These are phyloP conservation scores for Berberis vulgaris DNA, from an alignment of 164 flowering plant genomes.

Conservation along the genomic window DNA sequence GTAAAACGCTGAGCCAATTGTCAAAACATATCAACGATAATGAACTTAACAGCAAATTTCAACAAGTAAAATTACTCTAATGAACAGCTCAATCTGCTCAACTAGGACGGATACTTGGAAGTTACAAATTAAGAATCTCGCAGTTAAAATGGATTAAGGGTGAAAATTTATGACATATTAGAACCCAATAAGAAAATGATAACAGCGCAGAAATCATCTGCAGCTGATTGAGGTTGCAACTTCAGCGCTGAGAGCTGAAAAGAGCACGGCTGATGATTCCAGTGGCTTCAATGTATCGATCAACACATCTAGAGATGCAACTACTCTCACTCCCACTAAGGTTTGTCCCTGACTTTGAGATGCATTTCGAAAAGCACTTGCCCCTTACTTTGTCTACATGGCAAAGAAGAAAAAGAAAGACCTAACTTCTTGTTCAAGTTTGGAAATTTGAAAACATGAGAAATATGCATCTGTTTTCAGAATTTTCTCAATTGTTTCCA, in stretches of 20 bases:
- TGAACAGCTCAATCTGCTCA: too few species aligned
- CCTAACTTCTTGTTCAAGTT: too few species aligned
- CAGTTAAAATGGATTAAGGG: neutral
- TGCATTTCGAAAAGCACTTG: conserved; percentile 89
- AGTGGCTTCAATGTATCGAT: conserved; percentile 94
- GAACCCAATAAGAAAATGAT: neutral
- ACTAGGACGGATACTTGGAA: neutral
- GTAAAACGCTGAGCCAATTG: too few species aligned
- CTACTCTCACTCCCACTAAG: conserved; percentile 89
- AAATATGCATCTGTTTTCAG: too few species aligned
- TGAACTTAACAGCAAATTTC: too few species aligned
- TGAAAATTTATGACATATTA: neutral
- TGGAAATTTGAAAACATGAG: too few species aligned
- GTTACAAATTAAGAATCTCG: neutral
- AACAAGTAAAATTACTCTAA: too few species aligned
- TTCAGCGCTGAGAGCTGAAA: neutral
- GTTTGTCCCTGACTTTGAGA: conserved; percentile 87
- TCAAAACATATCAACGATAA: too few species aligned
- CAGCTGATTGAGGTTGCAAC: neutral
- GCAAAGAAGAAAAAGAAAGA: neutral
- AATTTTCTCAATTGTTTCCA: too few species aligned
- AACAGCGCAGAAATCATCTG: neutral
- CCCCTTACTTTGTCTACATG: conserved; percentile 62
- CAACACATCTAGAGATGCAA: conserved; percentile 90
- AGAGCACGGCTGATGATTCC: conserved; percentile 52